Conservation (phyloP, 768 basidiomycete species). For the Suillus plorans region DNA sequence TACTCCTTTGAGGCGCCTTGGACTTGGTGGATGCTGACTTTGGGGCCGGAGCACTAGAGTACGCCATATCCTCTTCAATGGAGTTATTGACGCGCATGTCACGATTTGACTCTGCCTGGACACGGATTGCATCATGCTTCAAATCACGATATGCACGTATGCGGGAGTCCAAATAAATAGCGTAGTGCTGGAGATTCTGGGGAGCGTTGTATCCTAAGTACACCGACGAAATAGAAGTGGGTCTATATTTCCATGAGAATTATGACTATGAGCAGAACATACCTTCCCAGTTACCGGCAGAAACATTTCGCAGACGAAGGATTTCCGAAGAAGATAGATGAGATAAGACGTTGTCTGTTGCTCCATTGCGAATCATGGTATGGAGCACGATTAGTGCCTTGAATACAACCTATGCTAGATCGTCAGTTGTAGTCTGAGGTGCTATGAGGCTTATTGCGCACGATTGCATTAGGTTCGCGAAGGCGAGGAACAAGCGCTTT, state of each 20-base stretch:
- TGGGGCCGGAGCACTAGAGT: constrained; percentile 29
- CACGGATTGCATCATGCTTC: constrained; percentile 91
- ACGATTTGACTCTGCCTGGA: constrained; percentile 91
- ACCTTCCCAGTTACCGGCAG: constrained; percentile 90
- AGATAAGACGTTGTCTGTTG: constrained; percentile 87
- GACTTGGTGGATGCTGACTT: constrained; percentile 35
- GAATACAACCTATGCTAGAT: constrained; percentile 77
- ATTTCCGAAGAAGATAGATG: constrained; percentile 82
- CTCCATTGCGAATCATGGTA: constrained; percentile 95
- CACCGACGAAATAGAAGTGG: constrained; percentile 4
- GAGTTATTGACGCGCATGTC: constrained; percentile 68
- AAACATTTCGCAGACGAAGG: constrained; percentile 79
- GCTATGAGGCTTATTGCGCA: constrained; percentile 38
- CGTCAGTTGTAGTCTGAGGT: neutral
- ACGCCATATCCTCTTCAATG: constrained; percentile 56
- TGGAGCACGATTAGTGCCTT: constrained; percentile 95
- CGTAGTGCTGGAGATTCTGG: constrained; percentile 85
- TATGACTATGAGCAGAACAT: constrained; percentile 13
- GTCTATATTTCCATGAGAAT: neutral
- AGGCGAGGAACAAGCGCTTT: constrained; percentile 82
- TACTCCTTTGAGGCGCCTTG: constrained; percentile 55
- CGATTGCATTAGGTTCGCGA: constrained; percentile 88
- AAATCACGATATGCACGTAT: constrained; percentile 87
- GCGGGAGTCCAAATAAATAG: constrained; percentile 83
- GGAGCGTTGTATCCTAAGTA: constrained; percentile 77